These are phyloP conservation scores for Astraeus odoratus DNA, from an alignment of 768 basidiomycete species.

Conservation along the genomic window DNA sequence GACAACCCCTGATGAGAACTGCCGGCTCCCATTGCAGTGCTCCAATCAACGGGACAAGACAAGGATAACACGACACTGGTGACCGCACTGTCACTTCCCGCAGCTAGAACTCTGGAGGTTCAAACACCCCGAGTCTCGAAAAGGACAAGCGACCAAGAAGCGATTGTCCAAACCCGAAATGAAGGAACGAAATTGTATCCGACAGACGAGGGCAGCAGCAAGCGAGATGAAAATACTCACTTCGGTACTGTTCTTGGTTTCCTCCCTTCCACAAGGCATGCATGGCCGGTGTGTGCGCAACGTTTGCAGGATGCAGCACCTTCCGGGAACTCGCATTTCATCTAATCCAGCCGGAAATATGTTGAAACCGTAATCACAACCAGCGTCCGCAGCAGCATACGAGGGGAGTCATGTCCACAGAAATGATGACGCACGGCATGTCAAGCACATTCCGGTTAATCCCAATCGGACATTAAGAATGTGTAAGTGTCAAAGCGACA, in stretches of 20 bases:
- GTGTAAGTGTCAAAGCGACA: no score
- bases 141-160: conserved; percentile 7
- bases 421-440: no score
- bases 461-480: no score
- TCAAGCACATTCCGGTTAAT: no score
- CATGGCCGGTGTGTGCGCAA: conserved; percentile 64
- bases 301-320: conserved; percentile 72
- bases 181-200: background rate
- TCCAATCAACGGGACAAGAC: background rate
- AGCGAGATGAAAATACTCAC: conserved; percentile 41
- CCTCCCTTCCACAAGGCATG: conserved; percentile 78
- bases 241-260: conserved; percentile 75
- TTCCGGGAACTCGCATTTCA: conserved; percentile 80
- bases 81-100: conserved; percentile 1
- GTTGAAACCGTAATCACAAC: conserved; percentile 9
- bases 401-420: background rate
- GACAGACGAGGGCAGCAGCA: conserved; percentile 1
- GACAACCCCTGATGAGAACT: no score
- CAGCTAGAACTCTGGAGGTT: conserved; percentile 14
- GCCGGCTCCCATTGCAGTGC: no score
- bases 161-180: conserved; percentile 15
- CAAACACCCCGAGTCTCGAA: conserved; percentile 18
- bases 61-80: background rate
- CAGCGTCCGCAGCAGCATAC: background rate
- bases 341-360: conserved; percentile 36